Evolutionary conservation across 371 early-diverging fungal species (phyloP).

Genomic region (Rhizomucor miehei): DNA sequence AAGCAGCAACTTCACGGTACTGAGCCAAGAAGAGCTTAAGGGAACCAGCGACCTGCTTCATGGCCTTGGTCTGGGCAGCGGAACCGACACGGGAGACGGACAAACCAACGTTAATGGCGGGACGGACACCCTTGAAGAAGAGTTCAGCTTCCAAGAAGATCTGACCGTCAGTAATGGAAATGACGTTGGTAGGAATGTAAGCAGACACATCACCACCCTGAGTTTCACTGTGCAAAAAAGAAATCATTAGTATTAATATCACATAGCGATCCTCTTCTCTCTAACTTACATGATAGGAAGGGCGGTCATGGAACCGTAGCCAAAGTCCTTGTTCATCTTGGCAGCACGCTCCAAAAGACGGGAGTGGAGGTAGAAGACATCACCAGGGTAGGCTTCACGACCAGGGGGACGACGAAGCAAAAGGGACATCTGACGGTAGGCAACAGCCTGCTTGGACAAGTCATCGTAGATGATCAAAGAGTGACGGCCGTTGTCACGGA

Average conservation of each 20-base stretch:
- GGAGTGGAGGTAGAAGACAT: conserved; percentile 97
- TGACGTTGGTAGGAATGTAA: conserved; percentile 98
- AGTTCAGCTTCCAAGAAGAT: conserved; percentile 94
- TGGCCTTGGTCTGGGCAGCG: conserved; percentile 97
- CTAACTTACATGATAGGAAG: conserved; percentile 95
- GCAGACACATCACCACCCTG: conserved; percentile 98
- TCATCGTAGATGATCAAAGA: conserved; percentile 93
- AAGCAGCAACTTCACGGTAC: conserved; percentile 98
- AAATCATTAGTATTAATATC: background rate
- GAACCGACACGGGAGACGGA: conserved; percentile 98
- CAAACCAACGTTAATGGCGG: conserved; percentile 98
- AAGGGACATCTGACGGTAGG: conserved; percentile 97
- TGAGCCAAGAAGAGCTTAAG: conserved; percentile 97
- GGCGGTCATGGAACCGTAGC: conserved; percentile 92
- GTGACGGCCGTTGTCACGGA: conserved; percentile 97
- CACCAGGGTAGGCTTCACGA: conserved; percentile 98
- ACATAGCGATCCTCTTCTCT: conserved; percentile 14
- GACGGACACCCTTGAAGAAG: conserved; percentile 97
- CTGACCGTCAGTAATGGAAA: conserved; percentile 96
- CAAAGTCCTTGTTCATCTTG: conserved; percentile 93
- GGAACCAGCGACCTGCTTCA: conserved; percentile 98
- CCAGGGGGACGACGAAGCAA: conserved; percentile 97
- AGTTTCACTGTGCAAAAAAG: conserved; percentile 74
- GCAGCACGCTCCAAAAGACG: conserved; percentile 96
- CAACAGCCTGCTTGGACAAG: conserved; percentile 97